These are phyloP conservation scores for Ceratobasidium sp. DNA, from an alignment of 1,284 basidiomycete genomes.

Conservation along the genomic window DNA sequence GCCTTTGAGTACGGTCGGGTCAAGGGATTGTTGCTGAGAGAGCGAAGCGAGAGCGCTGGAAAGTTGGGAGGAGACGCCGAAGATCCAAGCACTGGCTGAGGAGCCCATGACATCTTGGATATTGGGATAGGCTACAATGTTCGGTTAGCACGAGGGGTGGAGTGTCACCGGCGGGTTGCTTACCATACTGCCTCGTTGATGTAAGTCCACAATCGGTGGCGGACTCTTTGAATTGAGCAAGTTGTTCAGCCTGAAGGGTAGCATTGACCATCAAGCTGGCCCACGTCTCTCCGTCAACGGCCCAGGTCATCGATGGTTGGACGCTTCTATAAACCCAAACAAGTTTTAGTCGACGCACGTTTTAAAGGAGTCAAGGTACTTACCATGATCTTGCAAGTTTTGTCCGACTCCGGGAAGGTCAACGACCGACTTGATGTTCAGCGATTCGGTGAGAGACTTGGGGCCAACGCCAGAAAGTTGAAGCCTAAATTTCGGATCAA, in stretches of 20 bases:
- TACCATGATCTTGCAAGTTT: slow-evolving; percentile 64
- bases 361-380: background rate
- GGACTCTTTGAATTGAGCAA: slow-evolving; percentile 44
- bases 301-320: slow-evolving; percentile 17
- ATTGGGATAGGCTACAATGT: slow-evolving; percentile 17
- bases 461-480: slow-evolving; percentile 70
- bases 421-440: slow-evolving; percentile 58
- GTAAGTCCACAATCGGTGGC: slow-evolving; percentile 49
- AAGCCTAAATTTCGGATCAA: background rate
- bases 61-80: slow-evolving; percentile 12
- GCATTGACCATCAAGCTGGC: slow-evolving; percentile 43
- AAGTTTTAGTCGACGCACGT: background rate
- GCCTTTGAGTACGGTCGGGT: slow-evolving; percentile 20
- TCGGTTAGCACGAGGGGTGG: background rate
- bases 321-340: slow-evolving; percentile 1
- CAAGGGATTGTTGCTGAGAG: slow-evolving; percentile 6
- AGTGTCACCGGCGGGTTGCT: background rate
- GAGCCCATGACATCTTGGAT: slow-evolving; percentile 25
- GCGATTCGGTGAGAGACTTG: slow-evolving; percentile 56
- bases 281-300: slow-evolving; percentile 45
- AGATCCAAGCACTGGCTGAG: slow-evolving; percentile 12
- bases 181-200: slow-evolving; percentile 51
- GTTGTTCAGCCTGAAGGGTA: slow-evolving; percentile 43
- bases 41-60: slow-evolving; percentile 10
- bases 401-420: slow-evolving; percentile 62